Evolutionary conservation across 1,139 yeast genomes (phyloP).

Genomic region (Citeromyces hawaiiensis): DNA sequence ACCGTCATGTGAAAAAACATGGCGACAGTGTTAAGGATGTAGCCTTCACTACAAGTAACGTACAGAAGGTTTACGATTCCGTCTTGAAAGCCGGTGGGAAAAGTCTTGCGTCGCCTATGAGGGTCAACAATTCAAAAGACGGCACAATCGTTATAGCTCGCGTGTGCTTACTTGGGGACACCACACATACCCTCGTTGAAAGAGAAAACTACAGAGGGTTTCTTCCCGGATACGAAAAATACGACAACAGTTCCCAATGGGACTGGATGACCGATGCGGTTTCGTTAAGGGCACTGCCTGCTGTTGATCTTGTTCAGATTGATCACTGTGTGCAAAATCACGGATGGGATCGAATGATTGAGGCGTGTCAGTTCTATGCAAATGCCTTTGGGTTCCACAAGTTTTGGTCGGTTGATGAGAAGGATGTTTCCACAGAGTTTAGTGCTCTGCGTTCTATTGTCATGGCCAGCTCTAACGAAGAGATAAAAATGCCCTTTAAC

Average conservation of each 20-base stretch:
- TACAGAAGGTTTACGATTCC: slow-evolving; percentile 24
- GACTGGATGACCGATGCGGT: not conserved
- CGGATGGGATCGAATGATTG: slow-evolving; percentile 53
- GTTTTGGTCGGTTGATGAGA: slow-evolving; percentile 78
- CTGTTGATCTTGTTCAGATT: slow-evolving; percentile 26
- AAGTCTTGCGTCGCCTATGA: slow-evolving; percentile 27
- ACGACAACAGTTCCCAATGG: not conserved
- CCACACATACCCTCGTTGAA: slow-evolving; percentile 57
- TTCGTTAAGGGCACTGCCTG: slow-evolving; percentile 12
- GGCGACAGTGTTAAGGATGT: slow-evolving; percentile 75
- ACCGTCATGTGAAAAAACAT: slow-evolving; percentile 38
- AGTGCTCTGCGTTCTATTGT: slow-evolving; percentile 65
- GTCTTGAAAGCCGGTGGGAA: slow-evolving; percentile 46
- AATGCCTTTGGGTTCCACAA: slow-evolving; percentile 57
- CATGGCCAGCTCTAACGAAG: slow-evolving; percentile 57
- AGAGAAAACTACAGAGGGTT: slow-evolving; percentile 30
- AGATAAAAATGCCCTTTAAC: slow-evolving; percentile 68
- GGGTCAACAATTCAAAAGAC: slow-evolving; percentile 20
- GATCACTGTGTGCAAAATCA: slow-evolving; percentile 80
- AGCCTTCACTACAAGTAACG: slow-evolving; percentile 43
- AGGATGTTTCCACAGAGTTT: slow-evolving; percentile 51
- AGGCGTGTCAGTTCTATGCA: slow-evolving; percentile 45
- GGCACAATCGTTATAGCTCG: slow-evolving; percentile 46
- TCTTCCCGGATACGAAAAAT: slow-evolving; percentile 38
- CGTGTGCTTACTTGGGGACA: slow-evolving; percentile 47